Percentiles rank a stretch among this genome's conserved stretches.
These are phyloP conservation scores for Hypoxylon intermedium DNA, from an alignment of 495 filamentous ascomycete species.

Conservation along the genomic window DNA sequence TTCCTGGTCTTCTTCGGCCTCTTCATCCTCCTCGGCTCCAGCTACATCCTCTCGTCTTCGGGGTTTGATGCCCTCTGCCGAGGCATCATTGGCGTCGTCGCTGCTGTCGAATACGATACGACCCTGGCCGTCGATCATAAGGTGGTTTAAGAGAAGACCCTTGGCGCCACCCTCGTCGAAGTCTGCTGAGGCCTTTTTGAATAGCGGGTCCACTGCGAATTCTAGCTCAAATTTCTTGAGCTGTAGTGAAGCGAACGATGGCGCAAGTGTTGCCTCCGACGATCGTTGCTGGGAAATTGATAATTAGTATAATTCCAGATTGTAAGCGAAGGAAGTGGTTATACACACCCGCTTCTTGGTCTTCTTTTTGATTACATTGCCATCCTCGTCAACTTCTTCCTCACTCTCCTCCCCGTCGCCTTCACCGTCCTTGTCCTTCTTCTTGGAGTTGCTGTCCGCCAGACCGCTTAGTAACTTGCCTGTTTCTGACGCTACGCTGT, in stretches of 20 bases:
- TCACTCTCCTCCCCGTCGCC: slow-evolving; percentile 77
- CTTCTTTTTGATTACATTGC: slow-evolving; percentile 72
- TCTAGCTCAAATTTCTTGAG: slow-evolving; percentile 98
- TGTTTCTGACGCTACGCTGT: slow-evolving; percentile 97
- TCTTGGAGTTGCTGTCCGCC: slow-evolving; percentile 86
- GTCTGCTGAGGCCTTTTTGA: slow-evolving; percentile 97
- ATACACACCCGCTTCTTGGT: slow-evolving; percentile 65
- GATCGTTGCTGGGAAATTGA: slow-evolving; percentile 64
- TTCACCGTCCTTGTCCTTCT: slow-evolving; percentile 65
- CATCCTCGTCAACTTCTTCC: slow-evolving; percentile 81
- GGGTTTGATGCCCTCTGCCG: slow-evolving; percentile 49
- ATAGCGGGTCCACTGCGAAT: slow-evolving; percentile 94
- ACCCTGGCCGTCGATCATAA: slow-evolving; percentile 88
- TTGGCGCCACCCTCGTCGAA: slow-evolving; percentile 99
- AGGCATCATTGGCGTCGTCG: slow-evolving; percentile 79
- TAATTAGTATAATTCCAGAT: slow-evolving; percentile 4
- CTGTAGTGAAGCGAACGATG: slow-evolving; percentile 85
- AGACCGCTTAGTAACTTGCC: slow-evolving; percentile 93
- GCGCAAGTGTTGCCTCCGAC: slow-evolving; percentile 89
- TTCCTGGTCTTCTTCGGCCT: slow-evolving; percentile 50
- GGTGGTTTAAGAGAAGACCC: slow-evolving; percentile 90
- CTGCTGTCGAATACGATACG: slow-evolving; percentile 98
- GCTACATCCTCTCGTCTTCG: slow-evolving; percentile 51
- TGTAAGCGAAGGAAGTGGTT: not conserved
- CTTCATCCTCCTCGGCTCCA: slow-evolving; percentile 61